Base-by-base conservation (phyloP, 176 grass and related monocot species). In the Phyllostachys edulis region DNA sequence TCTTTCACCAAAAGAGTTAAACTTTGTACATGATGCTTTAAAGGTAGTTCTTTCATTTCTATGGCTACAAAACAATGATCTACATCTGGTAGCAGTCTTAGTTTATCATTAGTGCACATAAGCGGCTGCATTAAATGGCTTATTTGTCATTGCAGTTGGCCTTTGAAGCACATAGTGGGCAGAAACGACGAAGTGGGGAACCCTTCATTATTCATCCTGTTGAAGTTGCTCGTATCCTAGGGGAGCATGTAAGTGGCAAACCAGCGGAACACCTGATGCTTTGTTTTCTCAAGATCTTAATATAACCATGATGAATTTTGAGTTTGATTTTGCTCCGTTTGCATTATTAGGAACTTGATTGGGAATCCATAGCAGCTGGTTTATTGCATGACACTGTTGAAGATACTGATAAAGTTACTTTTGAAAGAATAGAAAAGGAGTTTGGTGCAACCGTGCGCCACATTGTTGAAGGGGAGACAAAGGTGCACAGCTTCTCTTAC, bases 381-480 rank as follows among this genome's bases (percentile, higher is more conserved):
- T 92, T 98, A 87, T 90, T 98, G 78, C 96, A 98, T 80, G 96
- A 98, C 73, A 98, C 96, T 67, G 96, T 98, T 86, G 96, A 98
- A 92, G 96, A 98, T 88, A 98, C 96, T 69, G 91, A 93, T 67
- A 29, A 83, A 67, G 91, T 98, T 87, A 98, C 96, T 77, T 98
- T 98, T 70, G 96, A 93, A 80, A 90, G 89, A 89, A 98, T 98
- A 72, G 92, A 98, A 88, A 88, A 85, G 75, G 91, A 98, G 67
- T 98, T 98, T 72, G 96, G 96, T 29, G 84, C 79, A 76, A 88
- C 91, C 37, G 96, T 98, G 12, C 67, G 96, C 16, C 93, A 83
- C 71, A 98, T 98, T 88, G 96, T 98, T 79, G 96, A 98, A 88
- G 96, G 96, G 77, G 96, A 98, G 85, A 98, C 96, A 64, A 98